Evolutionary conservation across 202 grass and related monocot genomes (phyloP).

Genomic region (Sporobolus alterniflorus): DNA sequence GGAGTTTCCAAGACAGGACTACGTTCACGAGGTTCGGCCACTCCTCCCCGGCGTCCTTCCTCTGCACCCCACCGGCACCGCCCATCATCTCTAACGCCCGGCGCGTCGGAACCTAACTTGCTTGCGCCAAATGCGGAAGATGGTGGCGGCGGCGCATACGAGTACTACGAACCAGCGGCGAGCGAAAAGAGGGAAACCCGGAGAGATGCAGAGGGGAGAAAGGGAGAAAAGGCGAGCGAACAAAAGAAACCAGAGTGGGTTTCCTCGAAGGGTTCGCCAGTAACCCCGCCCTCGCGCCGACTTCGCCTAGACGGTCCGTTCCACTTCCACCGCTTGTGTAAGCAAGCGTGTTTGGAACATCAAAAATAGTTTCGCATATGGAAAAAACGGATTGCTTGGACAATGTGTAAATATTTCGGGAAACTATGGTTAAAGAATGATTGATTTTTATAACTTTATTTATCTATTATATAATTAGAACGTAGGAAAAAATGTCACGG

Average conservation of each 20-base stretch:
- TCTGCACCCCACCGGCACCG: not conserved
- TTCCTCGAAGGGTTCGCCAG: slow-evolving; percentile 2
- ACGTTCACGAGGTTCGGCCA: slow-evolving; percentile 43
- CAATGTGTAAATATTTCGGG: not conserved
- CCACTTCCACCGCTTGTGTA: no score
- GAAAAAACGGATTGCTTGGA: not conserved
- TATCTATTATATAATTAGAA: not conserved
- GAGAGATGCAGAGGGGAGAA: not conserved
- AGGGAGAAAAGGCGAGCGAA: not conserved
- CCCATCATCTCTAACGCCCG: slow-evolving; percentile 20
- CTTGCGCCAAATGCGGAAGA: not conserved
- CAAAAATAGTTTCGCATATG: no score
- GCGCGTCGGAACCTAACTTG: not conserved
- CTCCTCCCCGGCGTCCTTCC: slow-evolving; percentile 1
- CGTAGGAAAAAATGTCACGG: no score
- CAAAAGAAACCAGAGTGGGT: not conserved
- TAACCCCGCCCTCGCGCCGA: not conserved
- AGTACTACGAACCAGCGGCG: not conserved
- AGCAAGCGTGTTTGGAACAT: no score
- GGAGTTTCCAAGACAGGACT: slow-evolving; percentile 48
- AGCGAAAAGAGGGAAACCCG: not conserved
- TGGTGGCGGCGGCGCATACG: not conserved
- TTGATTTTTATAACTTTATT: not conserved
- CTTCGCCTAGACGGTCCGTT: not conserved
- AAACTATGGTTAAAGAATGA: not conserved